Evolutionary conservation across 192 early-diverging fungal species (phyloP), one percentile per base, ranked within the genome.

Genomic region (Backusella tuberculispora): DNA sequence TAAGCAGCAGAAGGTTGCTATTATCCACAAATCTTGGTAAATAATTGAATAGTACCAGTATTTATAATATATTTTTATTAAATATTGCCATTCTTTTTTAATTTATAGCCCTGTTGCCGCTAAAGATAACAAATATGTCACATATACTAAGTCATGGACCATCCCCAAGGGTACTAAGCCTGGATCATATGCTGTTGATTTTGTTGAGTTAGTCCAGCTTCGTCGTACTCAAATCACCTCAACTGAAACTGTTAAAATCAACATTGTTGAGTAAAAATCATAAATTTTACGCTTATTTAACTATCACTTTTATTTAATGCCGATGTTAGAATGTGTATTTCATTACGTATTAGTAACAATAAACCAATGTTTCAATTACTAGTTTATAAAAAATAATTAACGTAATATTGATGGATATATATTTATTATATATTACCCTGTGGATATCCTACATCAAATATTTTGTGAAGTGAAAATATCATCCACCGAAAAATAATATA

Each of bases 111-210:
- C 79, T 48, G 75, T 80, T 63, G 56, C 71, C 47, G 79, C 79
- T 42, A 69, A 71, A 8, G 67, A 67, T 17, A 50, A 63, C 71
- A 68, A 80, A 41, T 80, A 74, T 53, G 71, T 76, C 14, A 80
- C 79, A n/a, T 70, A 80, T 44, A 75, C 42, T 40, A 73, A 46
- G n/a, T 44, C 19, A 34, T 80, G 79, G 79, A 80, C 75, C 4
- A 44, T 80, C 13, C 79, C 79, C 40, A 63, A 50, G 24, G 73
- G 68, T 38, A 69, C 72, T 34, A 76, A 76, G 45, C 79, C 79
- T 66, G 79, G 79, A 1, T 80, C 79, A 19, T 80, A 80, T 66
- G 79, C 79, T 37, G 48, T 80, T 69, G 71, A 73, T n/a, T 76
- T 80, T 48, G 40, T 73, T 46, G 48, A 72, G 38, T 9, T 41